Evolutionary conservation across 2,329 filamentous ascomycete species (phyloP), one percentile per base, ranked within the genome.

Genomic region (Westerdykella sp.): DNA sequence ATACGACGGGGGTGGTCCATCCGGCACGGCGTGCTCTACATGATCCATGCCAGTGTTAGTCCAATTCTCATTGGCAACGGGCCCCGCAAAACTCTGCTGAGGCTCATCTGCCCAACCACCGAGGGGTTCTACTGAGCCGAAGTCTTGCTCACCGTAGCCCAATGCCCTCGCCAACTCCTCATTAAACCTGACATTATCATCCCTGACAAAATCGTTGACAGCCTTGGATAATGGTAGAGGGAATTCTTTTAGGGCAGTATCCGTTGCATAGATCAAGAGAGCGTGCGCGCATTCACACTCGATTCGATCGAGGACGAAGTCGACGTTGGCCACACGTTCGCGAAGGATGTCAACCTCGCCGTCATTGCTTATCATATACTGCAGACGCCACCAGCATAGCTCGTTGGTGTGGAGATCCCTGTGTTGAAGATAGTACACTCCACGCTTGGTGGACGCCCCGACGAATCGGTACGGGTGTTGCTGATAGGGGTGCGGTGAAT

Each of bases 181-280:
- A 18, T 59, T 34, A 41, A 67, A 66, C n/a, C 43, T 49, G 3
- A 56, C 51, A 37, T 76, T 77, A 50, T 79, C 76, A 35, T 60
- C 61, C 28, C 71, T 66, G n/a, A 77, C 69, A 45, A 79, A 78
- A 22, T 66, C 52, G 34, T 56, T 39, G 11, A 67, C 57, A 0
- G 60, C 48, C 16, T 53, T 51, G 13, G 62, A 41, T 2, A 65
- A 46, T 5, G 55, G 55, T 2, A 50, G 22, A 6, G 44, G 50
- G 4, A 46, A 36, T 16, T 48, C 40, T 9, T 54, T 49, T 6
- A 50, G 52, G 1, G 65, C 65, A 11, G 56, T 56, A 3, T 76
- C 72, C 51, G 72, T 79, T 15, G 78, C 79, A 56, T 83, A 83
- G 2, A 83, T 73, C 9, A 83, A 69, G 1, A 83, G 60, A 2